Percentiles rank a stretch among this genome's conserved stretches.
These are phyloP conservation scores for Aspergillus sp. DNA, from an alignment of 2,329 filamentous ascomycete genomes.

Conservation along the genomic window DNA sequence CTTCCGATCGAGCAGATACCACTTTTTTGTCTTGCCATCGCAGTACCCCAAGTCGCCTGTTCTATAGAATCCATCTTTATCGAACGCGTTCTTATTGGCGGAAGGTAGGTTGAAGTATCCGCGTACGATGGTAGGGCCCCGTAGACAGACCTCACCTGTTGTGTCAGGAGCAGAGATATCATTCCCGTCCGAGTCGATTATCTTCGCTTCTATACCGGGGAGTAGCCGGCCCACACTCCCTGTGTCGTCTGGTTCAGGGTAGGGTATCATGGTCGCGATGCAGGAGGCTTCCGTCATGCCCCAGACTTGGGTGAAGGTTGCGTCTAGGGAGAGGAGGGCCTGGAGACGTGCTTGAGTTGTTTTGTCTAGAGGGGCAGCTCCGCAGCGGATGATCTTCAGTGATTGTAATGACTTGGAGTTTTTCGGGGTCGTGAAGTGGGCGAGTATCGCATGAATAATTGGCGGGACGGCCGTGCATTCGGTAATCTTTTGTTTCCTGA, in stretches of 20 bases:
- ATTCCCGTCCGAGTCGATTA: constrained; percentile 2
- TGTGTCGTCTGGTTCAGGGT: constrained; percentile 2
- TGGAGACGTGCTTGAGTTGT: constrained; percentile 4
- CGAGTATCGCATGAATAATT: constrained; percentile 5
- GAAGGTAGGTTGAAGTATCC: constrained; percentile 73
- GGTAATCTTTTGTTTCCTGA: constrained; percentile 10
- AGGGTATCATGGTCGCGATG: background rate
- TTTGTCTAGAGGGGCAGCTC: constrained; percentile 12
- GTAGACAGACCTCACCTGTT: constrained; percentile 62
- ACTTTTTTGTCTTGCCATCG: constrained; percentile 66
- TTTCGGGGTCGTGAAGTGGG: background rate
- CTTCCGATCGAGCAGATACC: constrained; percentile 77
- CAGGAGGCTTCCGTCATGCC: background rate
- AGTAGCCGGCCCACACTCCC: constrained; percentile 11
- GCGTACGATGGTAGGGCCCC: constrained; percentile 74
- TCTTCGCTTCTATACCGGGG: constrained; percentile 17
- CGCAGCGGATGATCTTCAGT: constrained; percentile 7
- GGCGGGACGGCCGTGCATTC: constrained; percentile 12
- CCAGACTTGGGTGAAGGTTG: constrained; percentile 3
- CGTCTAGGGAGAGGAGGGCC: background rate
- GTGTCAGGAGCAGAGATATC: background rate
- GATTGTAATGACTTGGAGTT: background rate
- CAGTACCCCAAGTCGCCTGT: constrained; percentile 76
- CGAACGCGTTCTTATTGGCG: constrained; percentile 62
- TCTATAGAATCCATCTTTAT: constrained; percentile 73